Evolutionary conservation across 1,284 basidiomycete species (phyloP), one percentile per base, ranked within the genome.

Genomic region (Heterobasidion irregulare): DNA sequence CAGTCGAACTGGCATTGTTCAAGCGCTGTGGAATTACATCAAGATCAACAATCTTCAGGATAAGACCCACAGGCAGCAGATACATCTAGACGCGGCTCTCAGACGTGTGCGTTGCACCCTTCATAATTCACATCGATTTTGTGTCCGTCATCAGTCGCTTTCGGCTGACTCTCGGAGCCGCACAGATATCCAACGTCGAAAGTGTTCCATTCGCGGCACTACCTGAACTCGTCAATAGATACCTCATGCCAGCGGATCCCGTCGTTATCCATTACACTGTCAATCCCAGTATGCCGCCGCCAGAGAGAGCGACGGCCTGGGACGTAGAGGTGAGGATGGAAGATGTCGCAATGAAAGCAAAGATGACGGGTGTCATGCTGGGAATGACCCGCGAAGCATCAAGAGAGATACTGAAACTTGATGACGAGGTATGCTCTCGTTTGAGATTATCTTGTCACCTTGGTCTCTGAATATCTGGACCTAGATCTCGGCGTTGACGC

Each of bases 291-390:
- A 60, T 73, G 15, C 76, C 75, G 33, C 79, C 84, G 0, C 77
- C 83, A 2, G 85, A 88, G 47, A 75, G 82, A 43, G 82, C 84
- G 2, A 71, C 76, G 61, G 92, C 86, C 0, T 98, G 85, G 76
- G 95, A 98, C 65, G 82, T 96, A 19, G 92, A 96, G 55, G 72
- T 98, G 18, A 94, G 94, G 66, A 80, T 90, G 65, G 95, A 98
- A 64, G 95, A 98, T 66, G 75, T 82, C 10, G 70, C 70, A 0
- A 69, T 91, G 57, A 94, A 93, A 69, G 78, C 74, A 54, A 83
- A 86, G 59, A 91, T 94, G 84, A 77, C 76, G 54, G 71, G 80
- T 2, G 83, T 89, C n/a, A 77, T 89, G 36, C 71, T 89, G 9
- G 54, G n/a, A 79, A 79, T 59, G 78, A 86, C 53, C 87, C 82